Base-by-base conservation (phyloP, 2,329 filamentous ascomycete genomes). In the Nannizziopsis barbatae region DNA sequence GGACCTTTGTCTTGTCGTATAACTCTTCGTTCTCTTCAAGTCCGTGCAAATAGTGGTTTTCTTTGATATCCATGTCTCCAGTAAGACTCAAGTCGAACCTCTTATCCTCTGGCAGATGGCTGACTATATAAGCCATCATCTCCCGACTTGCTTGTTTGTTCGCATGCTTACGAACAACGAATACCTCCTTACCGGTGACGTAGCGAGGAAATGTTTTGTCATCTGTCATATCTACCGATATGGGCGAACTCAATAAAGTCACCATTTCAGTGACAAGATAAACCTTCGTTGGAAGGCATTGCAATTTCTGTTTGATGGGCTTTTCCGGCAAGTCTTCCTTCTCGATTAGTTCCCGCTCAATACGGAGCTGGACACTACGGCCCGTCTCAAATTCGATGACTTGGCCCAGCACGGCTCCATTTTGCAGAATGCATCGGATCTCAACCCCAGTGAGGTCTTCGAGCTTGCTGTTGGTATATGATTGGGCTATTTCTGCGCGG, bases 11-110 rank as follows among this genome's bases (percentile, higher is more conserved):
- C 41, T 42, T 52, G 22, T 53, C 50, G 48, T 52, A 53, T 6
- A 53, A 38, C 7, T 47, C 11, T 18, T 50, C 52, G 2, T 42
- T 43, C 22, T 45, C 32, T 10, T 53, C 52, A 8, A 53, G 41
- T 18, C 52, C 39, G 33, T 48, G 46, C 2, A 53, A 31, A 42
- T 53, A 52, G 35, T 30, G 17, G 12, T 30, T 38, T 15, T 18
- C 44, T 10, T 50, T 49, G 15, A 41, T 48, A 37, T 53, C 51
- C 17, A 53, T 40, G 5, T 18, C 49, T 15, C 51, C 48, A 10
- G 30, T 48, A 7, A 44, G 11, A 12, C 35, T 15, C 8, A 38
- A 3, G 31, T 50, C 44, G 33, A 50, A 50, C n/a, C 38, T 50
- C 8, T 50, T 12, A 5, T 37, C 30, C 3, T 39, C 41, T 12